These are phyloP conservation scores for Leccinum subspadiceum DNA, from an alignment of 1,284 basidiomycete genomes.

Conservation along the genomic window DNA sequence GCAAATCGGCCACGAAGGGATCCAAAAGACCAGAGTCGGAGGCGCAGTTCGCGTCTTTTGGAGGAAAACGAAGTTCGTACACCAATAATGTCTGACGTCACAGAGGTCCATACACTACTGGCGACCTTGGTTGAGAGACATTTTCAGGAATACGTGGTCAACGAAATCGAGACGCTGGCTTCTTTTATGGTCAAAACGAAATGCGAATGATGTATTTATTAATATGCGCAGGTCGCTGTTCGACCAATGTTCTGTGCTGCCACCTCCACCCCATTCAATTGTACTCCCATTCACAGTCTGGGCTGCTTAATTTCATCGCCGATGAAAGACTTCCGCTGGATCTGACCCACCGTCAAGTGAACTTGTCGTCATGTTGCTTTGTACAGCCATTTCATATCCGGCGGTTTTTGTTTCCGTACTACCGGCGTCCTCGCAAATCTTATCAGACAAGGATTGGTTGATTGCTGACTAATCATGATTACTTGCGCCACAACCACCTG, in stretches of 20 bases:
- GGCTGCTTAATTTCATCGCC: neutral
- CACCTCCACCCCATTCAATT: slow-evolving; percentile 14
- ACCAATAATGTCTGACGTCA: slow-evolving; percentile 65
- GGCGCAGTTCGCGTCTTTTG: slow-evolving; percentile 63
- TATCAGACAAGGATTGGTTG: slow-evolving; percentile 20
- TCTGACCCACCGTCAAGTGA: slow-evolving; percentile 1
- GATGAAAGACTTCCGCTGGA: slow-evolving; percentile 3
- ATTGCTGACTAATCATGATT: slow-evolving; percentile 25
- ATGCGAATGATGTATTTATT: slow-evolving; percentile 36
- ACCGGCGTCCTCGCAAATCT: slow-evolving; percentile 14
- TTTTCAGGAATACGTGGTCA: slow-evolving; percentile 62
- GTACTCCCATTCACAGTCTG: slow-evolving; percentile 11
- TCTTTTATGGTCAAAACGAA: slow-evolving; percentile 73
- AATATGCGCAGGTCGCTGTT: slow-evolving; percentile 21
- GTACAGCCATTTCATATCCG: slow-evolving; percentile 1
- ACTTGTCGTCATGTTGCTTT: neutral
- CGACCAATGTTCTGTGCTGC: slow-evolving; percentile 10
- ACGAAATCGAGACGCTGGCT: slow-evolving; percentile 77
- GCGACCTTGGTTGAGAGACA: slow-evolving; percentile 68
- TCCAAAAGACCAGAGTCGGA: slow-evolving; percentile 50
- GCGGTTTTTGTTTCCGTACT: neutral
- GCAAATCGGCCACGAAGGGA: slow-evolving; percentile 70
- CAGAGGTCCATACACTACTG: slow-evolving; percentile 61
- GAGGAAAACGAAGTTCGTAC: slow-evolving; percentile 59
- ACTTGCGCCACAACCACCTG: neutral